These are phyloP conservation scores for Eremomyces bilateralis DNA, from an alignment of 495 filamentous ascomycete genomes.

Conservation along the genomic window DNA sequence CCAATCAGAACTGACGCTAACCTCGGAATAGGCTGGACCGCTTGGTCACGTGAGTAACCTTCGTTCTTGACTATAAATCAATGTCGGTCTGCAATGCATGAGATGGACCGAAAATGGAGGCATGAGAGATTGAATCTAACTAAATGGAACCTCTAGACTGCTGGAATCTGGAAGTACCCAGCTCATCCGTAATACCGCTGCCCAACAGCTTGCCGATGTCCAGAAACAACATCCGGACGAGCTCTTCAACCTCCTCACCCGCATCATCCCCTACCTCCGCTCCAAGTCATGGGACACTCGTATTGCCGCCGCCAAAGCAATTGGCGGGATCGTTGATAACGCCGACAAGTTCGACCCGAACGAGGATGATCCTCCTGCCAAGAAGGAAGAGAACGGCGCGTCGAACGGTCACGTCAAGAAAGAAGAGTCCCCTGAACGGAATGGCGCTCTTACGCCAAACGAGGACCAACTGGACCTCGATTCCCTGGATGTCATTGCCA, in stretches of 20 bases:
- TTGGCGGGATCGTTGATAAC: constrained; percentile 80
- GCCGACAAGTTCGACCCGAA: constrained; percentile 80
- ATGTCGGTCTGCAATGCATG: too few relatives aligned
- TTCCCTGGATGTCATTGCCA: constrained; percentile 50
- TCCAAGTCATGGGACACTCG: constrained; percentile 93
- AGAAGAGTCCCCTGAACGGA: constrained; percentile 17
- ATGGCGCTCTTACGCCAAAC: constrained; percentile 12
- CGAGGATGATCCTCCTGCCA: constrained; percentile 30
- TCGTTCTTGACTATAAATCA: too few relatives aligned
- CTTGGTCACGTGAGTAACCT: constrained; percentile 65
- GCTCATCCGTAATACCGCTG: constrained; percentile 86
- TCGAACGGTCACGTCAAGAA: constrained; percentile 11
- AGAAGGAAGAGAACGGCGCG: constrained; percentile 16
- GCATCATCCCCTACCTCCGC: constrained; percentile 76
- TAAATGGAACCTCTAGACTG: constrained; percentile 30
- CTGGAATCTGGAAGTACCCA: constrained; percentile 90
- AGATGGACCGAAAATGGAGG: too few relatives aligned
- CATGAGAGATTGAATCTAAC: too few relatives aligned
- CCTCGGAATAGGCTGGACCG: constrained; percentile 48
- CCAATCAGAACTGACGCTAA: constrained; percentile 1
- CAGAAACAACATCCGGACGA: constrained; percentile 96
- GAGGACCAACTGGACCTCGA: constrained; percentile 49
- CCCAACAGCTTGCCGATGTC: constrained; percentile 87
- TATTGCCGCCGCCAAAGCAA: constrained; percentile 72
- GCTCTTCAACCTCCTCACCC: constrained; percentile 87